phyloP scores from a whole-genome alignment of 805 yeast genomes.

The Ogataea methylovora region DNA sequence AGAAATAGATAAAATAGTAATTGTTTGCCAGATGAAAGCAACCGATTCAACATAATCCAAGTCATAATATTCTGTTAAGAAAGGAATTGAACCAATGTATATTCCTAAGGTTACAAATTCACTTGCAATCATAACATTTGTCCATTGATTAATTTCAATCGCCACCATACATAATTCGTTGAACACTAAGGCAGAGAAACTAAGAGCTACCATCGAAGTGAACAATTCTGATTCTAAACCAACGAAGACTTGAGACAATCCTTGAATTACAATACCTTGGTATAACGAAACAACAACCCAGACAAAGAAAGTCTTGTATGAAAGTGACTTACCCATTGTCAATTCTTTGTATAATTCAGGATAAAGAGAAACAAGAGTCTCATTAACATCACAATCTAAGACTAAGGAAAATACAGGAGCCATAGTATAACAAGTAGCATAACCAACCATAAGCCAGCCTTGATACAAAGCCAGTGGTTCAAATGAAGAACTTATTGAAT shows the following conservation, averaged over 20 bases:
- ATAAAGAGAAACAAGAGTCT: conserved; percentile 77
- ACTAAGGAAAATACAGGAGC: conserved; percentile 94
- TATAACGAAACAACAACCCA: conserved; percentile 89
- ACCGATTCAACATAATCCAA: conserved; percentile 51
- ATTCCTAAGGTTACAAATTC: conserved; percentile 62
- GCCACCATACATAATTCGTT: conserved; percentile 94
- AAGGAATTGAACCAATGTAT: conserved; percentile 73
- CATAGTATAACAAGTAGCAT: conserved; percentile 96
- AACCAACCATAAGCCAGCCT: conserved; percentile 98
- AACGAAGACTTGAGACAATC: conserved; percentile 70
- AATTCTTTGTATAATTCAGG: conserved; percentile 94
- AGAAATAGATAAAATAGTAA: conserved; percentile 58
- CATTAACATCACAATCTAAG: conserved; percentile 85
- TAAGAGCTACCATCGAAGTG: conserved; percentile 73
- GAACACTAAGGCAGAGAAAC: conserved; percentile 70
- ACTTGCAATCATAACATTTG: conserved; percentile 61
- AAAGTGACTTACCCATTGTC: conserved; percentile 78
- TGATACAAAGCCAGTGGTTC: conserved; percentile 93
- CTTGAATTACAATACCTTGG: conserved; percentile 84
- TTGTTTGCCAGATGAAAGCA: conserved; percentile 61
- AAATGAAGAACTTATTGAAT: conserved; percentile 74
- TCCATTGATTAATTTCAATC: conserved; percentile 90
- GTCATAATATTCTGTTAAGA: conserved; percentile 82
- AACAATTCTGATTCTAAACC: conserved; percentile 51
- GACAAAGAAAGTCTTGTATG: conserved; percentile 79